Evolutionary conservation across 441 rosid genomes (phyloP).

Genomic region (Gossypium schwendimanii): DNA sequence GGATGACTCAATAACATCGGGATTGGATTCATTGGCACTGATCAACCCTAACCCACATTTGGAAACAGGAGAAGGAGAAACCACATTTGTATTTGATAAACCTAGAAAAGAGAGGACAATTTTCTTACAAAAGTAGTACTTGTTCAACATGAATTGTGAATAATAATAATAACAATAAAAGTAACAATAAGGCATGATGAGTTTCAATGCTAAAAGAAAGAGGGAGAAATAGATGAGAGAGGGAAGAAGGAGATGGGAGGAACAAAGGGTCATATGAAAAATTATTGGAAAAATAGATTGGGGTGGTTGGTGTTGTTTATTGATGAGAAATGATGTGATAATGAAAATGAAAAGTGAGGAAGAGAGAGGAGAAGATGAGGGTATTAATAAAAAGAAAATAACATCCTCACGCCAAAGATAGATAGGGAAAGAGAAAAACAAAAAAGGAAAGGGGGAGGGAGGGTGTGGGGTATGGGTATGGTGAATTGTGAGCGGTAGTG

Average conservation of each 20-base stretch:
- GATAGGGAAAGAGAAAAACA: background rate
- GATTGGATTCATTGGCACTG: conserved; percentile 14
- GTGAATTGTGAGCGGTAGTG: conserved; percentile 35
- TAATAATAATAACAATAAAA: background rate
- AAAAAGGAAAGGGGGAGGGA: conserved; percentile 7
- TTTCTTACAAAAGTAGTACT: conserved; percentile 41
- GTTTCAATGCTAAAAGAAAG: background rate
- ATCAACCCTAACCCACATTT: conserved; percentile 34
- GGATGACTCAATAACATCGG: conserved; percentile 32
- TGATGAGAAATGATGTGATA: background rate
- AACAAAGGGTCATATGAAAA: background rate
- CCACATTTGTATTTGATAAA: background rate
- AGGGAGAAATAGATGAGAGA: background rate
- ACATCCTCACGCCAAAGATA: conserved; percentile 34
- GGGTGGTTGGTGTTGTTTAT: background rate
- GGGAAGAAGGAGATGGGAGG: background rate
- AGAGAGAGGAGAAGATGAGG: background rate
- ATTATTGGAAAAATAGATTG: background rate
- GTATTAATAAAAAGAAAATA: conserved; percentile 23
- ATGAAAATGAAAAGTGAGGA: background rate
- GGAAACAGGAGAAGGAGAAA: background rate
- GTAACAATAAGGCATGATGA: background rate
- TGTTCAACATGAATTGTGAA: conserved; percentile 22
- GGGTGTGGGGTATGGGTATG: conserved; percentile 18
- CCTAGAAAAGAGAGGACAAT: conserved; percentile 39